Percentiles rank a stretch among this genome's conserved stretches.
Evolutionary conservation across 179 eudicot species (phyloP).

Genomic region (Silene vulgaris): DNA sequence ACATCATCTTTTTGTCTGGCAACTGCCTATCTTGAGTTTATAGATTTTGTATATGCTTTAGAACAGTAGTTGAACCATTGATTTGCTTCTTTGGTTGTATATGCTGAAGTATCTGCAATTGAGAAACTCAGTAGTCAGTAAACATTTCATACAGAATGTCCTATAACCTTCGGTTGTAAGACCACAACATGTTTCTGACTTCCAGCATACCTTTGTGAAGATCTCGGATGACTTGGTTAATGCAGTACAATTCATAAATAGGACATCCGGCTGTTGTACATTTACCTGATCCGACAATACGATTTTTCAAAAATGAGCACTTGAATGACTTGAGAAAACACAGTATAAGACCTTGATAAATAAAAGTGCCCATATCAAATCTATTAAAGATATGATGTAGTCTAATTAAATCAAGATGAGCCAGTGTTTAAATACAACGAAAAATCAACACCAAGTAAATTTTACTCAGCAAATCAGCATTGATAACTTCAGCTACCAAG

Average conservation of each 20-base stretch:
- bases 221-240: conserved; percentile 59
- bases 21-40: conserved; percentile 47
- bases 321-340: neutral
- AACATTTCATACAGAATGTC: conserved; percentile 3
- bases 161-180: neutral
- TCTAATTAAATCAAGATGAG: too few relatives aligned
- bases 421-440: too few relatives aligned
- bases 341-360: neutral
- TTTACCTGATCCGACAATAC: conserved; percentile 42
- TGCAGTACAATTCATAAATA: conserved; percentile 76
- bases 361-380: too few relatives aligned
- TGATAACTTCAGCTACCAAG: too few relatives aligned
- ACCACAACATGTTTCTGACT: neutral
- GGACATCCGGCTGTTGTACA: conserved; percentile 55
- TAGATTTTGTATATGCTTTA: conserved; percentile 56
- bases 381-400: too few relatives aligned
- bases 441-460: too few relatives aligned
- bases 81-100: conserved; percentile 49
- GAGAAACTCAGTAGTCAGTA: neutral
- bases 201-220: conserved; percentile 66
- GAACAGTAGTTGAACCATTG: conserved; percentile 42
- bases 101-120: conserved; percentile 56
- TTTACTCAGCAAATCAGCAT: too few relatives aligned
- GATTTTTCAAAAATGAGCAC: conserved; percentile 13
- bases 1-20: conserved; percentile 57